Conservation (phyloP, 129 eudicot species). For the Logfia minima region DNA sequence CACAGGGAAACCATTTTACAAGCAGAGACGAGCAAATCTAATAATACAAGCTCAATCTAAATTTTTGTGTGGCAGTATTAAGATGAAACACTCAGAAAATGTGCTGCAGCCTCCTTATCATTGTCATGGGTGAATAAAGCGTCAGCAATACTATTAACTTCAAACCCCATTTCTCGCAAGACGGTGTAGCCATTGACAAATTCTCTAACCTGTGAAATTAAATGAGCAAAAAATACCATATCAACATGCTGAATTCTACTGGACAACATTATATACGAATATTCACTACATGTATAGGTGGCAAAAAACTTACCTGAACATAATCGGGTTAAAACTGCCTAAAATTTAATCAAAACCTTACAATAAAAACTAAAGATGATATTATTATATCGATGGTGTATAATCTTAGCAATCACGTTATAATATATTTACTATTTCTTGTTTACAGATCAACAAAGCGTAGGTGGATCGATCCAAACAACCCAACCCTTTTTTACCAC, state of each 20-base stretch:
- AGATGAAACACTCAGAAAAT: constrained; percentile 56
- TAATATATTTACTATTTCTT: too few species aligned
- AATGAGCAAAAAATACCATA: neutral
- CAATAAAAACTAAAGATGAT: too few species aligned
- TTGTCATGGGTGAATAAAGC: constrained; percentile 77
- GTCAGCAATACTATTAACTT: constrained; percentile 74
- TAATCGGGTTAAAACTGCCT: too few species aligned
- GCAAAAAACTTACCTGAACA: neutral
- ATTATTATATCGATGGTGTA: too few species aligned
- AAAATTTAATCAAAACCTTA: too few species aligned
- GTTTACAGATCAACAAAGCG: neutral
- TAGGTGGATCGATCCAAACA: neutral
- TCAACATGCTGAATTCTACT: neutral
- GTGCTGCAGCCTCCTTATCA: constrained; percentile 83
- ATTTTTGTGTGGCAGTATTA: constrained; percentile 8
- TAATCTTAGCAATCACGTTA: neutral
- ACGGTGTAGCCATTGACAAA: constrained; percentile 64
- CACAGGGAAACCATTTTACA: constrained; percentile 8
- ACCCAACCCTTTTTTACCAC: neutral
- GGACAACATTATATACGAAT: neutral
- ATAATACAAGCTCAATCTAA: constrained; percentile 1
- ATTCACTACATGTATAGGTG: neutral
- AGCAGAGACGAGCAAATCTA: constrained; percentile 8
- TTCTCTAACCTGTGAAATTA: constrained; percentile 61
- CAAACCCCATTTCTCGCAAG: constrained; percentile 84